These are phyloP conservation scores for Astragalus membranaceus DNA, from an alignment of 306 rosid species.

Conservation along the genomic window DNA sequence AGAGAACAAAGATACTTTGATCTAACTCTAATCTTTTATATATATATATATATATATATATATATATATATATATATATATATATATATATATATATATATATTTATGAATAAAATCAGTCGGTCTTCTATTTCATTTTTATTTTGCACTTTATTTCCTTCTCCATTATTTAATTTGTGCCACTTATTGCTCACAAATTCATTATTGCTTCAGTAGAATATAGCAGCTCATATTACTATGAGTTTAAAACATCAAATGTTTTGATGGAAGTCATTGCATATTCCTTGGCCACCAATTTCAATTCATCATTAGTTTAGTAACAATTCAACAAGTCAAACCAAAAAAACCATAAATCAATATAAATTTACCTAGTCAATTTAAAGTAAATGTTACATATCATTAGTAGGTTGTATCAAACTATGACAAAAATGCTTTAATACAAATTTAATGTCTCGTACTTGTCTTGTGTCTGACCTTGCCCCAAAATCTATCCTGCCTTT, in stretches of 20 bases:
- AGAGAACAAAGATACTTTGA: too few species aligned
- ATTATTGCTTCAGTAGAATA: not conserved
- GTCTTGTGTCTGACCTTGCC: not conserved
- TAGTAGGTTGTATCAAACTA: not conserved
- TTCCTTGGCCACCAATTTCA: not conserved
- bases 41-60: too few species aligned
- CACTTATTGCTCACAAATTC: not conserved
- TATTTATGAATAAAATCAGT: too few species aligned
- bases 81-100: too few species aligned
- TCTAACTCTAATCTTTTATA: too few species aligned
- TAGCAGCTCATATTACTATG: too few species aligned
- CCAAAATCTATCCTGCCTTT: not conserved
- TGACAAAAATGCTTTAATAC: not conserved
- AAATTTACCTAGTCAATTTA: too few species aligned
- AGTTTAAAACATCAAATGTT: too few species aligned
- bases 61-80: too few species aligned
- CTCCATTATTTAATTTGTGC: not conserved
- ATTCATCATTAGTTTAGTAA: not conserved
- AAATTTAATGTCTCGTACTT: not conserved
- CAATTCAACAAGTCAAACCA: not conserved
- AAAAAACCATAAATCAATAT: not conserved
- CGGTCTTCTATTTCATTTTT: too few species aligned
- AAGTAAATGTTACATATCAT: not conserved
- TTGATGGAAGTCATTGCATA: not conserved
- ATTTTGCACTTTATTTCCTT: too few species aligned